Conservation (phyloP, 495 filamentous ascomycete species). For the Penicillium odoratum region DNA sequence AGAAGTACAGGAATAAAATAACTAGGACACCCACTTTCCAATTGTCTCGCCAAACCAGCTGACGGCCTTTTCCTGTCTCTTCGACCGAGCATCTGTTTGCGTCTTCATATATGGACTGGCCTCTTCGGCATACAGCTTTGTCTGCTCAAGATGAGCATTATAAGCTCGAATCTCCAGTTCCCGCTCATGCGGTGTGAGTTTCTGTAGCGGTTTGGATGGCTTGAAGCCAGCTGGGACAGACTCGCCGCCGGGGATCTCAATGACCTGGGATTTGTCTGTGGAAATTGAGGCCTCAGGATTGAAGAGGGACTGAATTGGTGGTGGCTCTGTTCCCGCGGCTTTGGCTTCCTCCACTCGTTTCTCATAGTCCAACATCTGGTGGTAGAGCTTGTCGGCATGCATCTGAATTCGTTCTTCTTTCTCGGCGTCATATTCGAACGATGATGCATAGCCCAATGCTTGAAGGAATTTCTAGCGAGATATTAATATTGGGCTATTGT, state of each 20-base stretch:
- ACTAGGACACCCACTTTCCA: constrained; percentile 45
- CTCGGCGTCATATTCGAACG: constrained; percentile 58
- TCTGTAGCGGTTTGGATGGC: constrained; percentile 56
- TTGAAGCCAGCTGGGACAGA: constrained; percentile 35
- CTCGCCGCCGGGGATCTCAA: constrained; percentile 41
- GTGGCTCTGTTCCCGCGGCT: constrained; percentile 51
- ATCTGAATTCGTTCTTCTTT: constrained; percentile 91
- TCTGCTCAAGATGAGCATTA: constrained; percentile 59
- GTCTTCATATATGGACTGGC: constrained; percentile 56
- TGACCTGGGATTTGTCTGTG: constrained; percentile 1
- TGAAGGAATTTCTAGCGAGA: constrained; percentile 75
- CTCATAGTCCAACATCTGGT: constrained; percentile 80
- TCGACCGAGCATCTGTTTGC: constrained; percentile 56
- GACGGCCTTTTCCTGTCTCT: constrained; percentile 59
- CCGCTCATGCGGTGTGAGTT: constrained; percentile 61
- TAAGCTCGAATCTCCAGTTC: constrained; percentile 66
- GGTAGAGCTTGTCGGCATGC: constrained; percentile 88
- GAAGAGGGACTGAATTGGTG: constrained; percentile 43
- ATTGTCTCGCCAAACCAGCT: constrained; percentile 54
- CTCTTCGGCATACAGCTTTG: constrained; percentile 51
- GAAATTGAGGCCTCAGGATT: constrained; percentile 28
- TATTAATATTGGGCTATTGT: constrained; percentile 5
- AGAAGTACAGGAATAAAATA: not conserved
- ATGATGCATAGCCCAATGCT: constrained; percentile 82
- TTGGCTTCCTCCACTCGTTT: constrained; percentile 63